Evolutionary conservation across 345 rosid species (phyloP).

Genomic region (Chamaenerion angustifolium): DNA sequence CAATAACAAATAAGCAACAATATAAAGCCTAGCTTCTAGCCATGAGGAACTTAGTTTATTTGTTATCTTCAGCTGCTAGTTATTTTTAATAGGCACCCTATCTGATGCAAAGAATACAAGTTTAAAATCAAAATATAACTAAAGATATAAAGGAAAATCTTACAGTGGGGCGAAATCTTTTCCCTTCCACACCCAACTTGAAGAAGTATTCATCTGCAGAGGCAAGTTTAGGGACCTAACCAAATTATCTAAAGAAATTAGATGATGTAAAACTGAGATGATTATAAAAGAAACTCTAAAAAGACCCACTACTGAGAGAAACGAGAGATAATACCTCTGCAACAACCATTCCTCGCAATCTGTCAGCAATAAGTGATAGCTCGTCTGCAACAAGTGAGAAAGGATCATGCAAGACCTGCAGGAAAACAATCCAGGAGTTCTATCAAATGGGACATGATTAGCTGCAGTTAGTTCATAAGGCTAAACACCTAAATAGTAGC

Average conservation of each 20-base stretch:
- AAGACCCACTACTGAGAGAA: slow-evolving; percentile 2
- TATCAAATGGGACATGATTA: too few relatives aligned
- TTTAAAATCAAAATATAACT: slow-evolving; percentile 1
- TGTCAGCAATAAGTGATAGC: slow-evolving; percentile 58
- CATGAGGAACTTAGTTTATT: too few relatives aligned
- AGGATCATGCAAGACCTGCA: slow-evolving; percentile 77
- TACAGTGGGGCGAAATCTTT: slow-evolving; percentile 95
- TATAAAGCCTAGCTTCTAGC: too few relatives aligned
- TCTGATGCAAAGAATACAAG: not conserved
- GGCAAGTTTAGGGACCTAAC: slow-evolving; percentile 89
- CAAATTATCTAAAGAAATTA: slow-evolving; percentile 6
- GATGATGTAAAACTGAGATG: not conserved
- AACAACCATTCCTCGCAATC: slow-evolving; percentile 72
- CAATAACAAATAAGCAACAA: too few relatives aligned
- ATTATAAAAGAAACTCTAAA: not conserved
- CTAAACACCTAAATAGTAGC: too few relatives aligned
- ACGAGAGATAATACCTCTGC: slow-evolving; percentile 46
- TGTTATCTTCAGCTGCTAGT: too few relatives aligned
- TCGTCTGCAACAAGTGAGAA: slow-evolving; percentile 97
- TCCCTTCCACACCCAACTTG: slow-evolving; percentile 82
- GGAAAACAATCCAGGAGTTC: slow-evolving; percentile 7
- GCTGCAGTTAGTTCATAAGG: too few relatives aligned
- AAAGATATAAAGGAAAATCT: not conserved
- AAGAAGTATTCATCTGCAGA: slow-evolving; percentile 95
- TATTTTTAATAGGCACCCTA: too few relatives aligned